Evolutionary conservation across 2,329 filamentous ascomycete genomes (phyloP), one percentile per base, ranked within the genome.

Genomic region (Calonectria leucothoes): DNA sequence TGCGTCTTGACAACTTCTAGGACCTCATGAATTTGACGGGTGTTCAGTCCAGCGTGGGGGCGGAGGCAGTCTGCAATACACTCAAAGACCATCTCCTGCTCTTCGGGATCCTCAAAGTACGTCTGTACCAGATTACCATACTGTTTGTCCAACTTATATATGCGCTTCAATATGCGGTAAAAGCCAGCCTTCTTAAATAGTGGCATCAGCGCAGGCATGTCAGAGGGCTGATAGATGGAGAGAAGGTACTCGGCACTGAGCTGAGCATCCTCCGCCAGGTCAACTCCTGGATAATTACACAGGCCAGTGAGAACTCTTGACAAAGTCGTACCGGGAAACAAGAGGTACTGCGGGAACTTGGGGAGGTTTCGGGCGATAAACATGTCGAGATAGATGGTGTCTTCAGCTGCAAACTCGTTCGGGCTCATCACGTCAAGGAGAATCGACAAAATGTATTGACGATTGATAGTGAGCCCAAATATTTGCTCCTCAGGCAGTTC

Each of bases 371-470:
- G 92, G 23, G 97, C 96, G 82, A 99, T 94, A 81, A 99, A 99
- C 95, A 99, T 99, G 84, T 99, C 95, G 55, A 99, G 90, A 83
- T 98, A 99, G 70, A 99, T 94, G 15, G 94, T 96, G 81, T 98
- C 95, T 74, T 94, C 91, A 0, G 92, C 85, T 0, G 92, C 90
- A 83, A 98, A 98, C 59, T 94, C 91, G 5, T 89, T 87, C 0
- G 91, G 86, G 64, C 93, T 94, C 95, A 99, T 98, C 33, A 98
- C 93, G 82, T 98, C 95, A 14, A 98, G 89, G 71, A 99, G 86
- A 70, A 98, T 97, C 59, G 94, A 96, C 76, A 98, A 90, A 73
- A 99, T 92, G 80, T 98, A 98, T 83, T 99, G 97, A 39, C 97
- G 92, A 80, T 97, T 97, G 64, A 98, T 94, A 48, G 90, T 96